phyloP scores from a whole-genome alignment of 805 yeast species.

The Barnettozyma siamensis region DNA sequence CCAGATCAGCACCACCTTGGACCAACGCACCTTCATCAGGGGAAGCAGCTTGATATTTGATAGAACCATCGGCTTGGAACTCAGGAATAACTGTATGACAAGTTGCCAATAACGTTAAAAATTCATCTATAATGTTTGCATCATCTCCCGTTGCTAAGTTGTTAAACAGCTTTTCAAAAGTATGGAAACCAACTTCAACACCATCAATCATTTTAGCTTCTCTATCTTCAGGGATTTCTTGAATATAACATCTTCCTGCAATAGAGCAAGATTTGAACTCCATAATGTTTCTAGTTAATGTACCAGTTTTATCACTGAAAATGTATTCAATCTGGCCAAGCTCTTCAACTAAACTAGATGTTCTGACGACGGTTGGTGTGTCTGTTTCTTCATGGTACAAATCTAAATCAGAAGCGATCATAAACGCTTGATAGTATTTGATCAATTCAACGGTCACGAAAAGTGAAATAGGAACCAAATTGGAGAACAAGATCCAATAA shows the following conservation, averaged over 20 bases:
- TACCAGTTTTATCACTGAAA: constrained; percentile 96
- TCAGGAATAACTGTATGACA: constrained; percentile 99
- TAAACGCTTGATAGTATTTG: constrained; percentile 89
- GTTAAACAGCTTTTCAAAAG: constrained; percentile 55
- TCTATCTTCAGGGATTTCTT: constrained; percentile 86
- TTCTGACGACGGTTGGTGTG: constrained; percentile 91
- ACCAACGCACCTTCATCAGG: constrained; percentile 99
- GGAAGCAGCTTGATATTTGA: constrained; percentile 96
- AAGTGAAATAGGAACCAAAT: constrained; percentile 93
- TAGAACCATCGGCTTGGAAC: constrained; percentile 49
- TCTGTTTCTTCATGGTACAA: constrained; percentile 84
- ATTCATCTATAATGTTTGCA: constrained; percentile 57
- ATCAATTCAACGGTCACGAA: constrained; percentile 95
- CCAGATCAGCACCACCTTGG: constrained; percentile 88
- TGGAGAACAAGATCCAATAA: constrained; percentile 93
- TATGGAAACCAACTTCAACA: constrained; percentile 70
- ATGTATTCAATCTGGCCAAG: constrained; percentile 95
- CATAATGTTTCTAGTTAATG: constrained; percentile 93
- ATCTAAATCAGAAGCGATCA: constrained; percentile 92
- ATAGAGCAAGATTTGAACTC: constrained; percentile 91
- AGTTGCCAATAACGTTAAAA: constrained; percentile 77
- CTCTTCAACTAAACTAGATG: constrained; percentile 94
- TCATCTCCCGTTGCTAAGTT: constrained; percentile 43
- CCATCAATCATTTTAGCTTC: constrained; percentile 71
- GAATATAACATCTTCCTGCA: constrained; percentile 86